Base-by-base conservation (phyloP, 495 filamentous ascomycete species). In the Cairneyella variabilis region DNA sequence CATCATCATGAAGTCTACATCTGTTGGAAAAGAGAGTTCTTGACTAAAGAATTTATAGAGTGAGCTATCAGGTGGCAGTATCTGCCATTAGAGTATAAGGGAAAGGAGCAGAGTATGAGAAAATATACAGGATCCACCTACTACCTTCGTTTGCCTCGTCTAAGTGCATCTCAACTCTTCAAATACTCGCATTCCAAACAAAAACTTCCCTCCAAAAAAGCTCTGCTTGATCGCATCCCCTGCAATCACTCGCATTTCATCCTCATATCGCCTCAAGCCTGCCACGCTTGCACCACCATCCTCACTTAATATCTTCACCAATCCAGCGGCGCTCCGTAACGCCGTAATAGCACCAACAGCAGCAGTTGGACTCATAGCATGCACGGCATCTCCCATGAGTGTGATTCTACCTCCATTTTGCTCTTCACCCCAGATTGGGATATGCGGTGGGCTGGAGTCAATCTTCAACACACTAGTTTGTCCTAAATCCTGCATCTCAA, bases 341-440 rank as follows among this genome's bases (percentile, higher is more conserved):
- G 64, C 64, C 1, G 61, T 63, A n/a, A 56, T 51, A 0, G 64
- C 63, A 14, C 66, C 66, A 30, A 58, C 23, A 8, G 64, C 66
- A 9, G 51, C 63, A 25, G 38, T 38, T 7, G 66, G 64, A 3
- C 38, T 53, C 66, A 66, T 69, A 9, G 53, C 45, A 49, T 69
- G 66, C 0, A 58, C 60, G 0, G 66, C 61, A 51, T 69, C 66
- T 10, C 66, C 66, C 10, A 69, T 18, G 14, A 66, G 48, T 0
- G 62, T 65, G 9, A 69, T 53, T n/a, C n/a, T n/a, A n/a, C n/a
- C n/a, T n/a, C n/a, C n/a, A 1, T 52, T 48, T 0, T 42, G 9
- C 5, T n/a, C 36, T n/a, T 54, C 10, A 49, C 54, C 47, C 41
- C 48, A 59, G 20, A 41, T 36, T 23, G 52, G 53, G 3, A 47